Percentiles rank a stretch among this genome's conserved stretches.
Evolutionary conservation across 306 rosid genomes (phyloP).

Genomic region (Corylus avellana): DNA sequence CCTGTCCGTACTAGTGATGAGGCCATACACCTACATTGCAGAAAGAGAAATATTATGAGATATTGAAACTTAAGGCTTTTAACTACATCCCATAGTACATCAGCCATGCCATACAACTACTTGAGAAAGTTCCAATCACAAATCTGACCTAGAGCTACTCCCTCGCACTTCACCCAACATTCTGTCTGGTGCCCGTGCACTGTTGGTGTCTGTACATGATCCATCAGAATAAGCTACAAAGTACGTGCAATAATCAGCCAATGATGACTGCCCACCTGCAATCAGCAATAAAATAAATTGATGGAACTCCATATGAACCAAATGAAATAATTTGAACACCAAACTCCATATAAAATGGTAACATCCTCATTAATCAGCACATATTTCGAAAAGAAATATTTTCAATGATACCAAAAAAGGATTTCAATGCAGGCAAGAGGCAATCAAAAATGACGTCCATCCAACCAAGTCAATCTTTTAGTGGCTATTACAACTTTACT

Average conservation of each 20-base stretch:
- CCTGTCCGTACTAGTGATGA: slow-evolving; percentile 94
- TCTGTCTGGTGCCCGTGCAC: slow-evolving; percentile 95
- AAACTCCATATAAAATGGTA: not conserved
- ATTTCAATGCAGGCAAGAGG: not conserved
- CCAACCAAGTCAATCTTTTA: not conserved
- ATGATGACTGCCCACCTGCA: slow-evolving; percentile 96
- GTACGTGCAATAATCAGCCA: slow-evolving; percentile 99
- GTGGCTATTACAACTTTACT: not conserved
- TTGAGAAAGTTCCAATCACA: slow-evolving; percentile 20
- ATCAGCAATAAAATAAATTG: slow-evolving; percentile 20
- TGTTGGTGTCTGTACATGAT: slow-evolving; percentile 87
- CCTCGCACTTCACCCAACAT: slow-evolving; percentile 99
- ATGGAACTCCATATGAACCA: slow-evolving; percentile 26
- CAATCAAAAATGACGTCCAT: not conserved
- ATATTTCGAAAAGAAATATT: not conserved
- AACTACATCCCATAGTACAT: slow-evolving; percentile 7
- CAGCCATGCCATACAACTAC: not conserved
- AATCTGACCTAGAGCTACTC: slow-evolving; percentile 76
- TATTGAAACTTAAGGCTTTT: slow-evolving; percentile 8
- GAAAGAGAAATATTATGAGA: slow-evolving; percentile 34
- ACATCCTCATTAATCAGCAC: not conserved
- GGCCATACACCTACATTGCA: slow-evolving; percentile 79
- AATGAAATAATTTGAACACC: not conserved
- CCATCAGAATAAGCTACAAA: slow-evolving; percentile 97
- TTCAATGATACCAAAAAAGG: not conserved